A percentile compares a stretch with the other conserved stretches of the same genome.
These are phyloP conservation scores for Tuber indicum DNA, from an alignment of 495 filamentous ascomycete species.

Conservation along the genomic window DNA sequence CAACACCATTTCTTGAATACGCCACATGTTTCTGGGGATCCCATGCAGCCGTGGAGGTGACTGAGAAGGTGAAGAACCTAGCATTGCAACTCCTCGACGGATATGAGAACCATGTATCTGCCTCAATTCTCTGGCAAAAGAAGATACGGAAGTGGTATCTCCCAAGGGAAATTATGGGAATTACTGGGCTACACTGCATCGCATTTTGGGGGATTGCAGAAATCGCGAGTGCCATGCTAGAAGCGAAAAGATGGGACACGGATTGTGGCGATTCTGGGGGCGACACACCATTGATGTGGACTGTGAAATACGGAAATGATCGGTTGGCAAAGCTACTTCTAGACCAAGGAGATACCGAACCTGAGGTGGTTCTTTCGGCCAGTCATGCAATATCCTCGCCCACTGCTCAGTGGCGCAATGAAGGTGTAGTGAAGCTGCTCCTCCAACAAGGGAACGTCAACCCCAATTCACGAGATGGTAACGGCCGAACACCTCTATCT, in stretches of 20 bases:
- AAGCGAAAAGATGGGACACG: not conserved
- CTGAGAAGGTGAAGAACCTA: not conserved
- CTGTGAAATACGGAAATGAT: not conserved
- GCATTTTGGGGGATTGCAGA: not conserved
- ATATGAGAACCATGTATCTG: not conserved
- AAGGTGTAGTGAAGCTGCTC: not conserved
- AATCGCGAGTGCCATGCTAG: too few species aligned
- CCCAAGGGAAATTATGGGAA: not conserved
- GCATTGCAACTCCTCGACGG: not conserved
- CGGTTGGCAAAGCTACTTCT: too few species aligned
- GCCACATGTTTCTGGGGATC: not conserved
- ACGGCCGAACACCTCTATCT: not conserved
- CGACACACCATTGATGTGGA: not conserved
- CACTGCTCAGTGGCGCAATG: not conserved
- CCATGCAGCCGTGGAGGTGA: not conserved
- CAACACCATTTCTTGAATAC: not conserved
- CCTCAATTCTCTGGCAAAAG: not conserved
- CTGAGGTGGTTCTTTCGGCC: too few species aligned
- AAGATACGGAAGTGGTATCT: not conserved
- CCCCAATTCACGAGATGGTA: not conserved
- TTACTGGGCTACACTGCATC: not conserved
- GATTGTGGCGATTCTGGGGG: not conserved
- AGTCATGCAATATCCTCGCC: too few species aligned
- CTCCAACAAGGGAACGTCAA: not conserved
- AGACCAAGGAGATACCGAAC: too few species aligned